Evolutionary conservation across 2,329 filamentous ascomycete genomes (phyloP).

Genomic region (Emergomyces pasteurianus): DNA sequence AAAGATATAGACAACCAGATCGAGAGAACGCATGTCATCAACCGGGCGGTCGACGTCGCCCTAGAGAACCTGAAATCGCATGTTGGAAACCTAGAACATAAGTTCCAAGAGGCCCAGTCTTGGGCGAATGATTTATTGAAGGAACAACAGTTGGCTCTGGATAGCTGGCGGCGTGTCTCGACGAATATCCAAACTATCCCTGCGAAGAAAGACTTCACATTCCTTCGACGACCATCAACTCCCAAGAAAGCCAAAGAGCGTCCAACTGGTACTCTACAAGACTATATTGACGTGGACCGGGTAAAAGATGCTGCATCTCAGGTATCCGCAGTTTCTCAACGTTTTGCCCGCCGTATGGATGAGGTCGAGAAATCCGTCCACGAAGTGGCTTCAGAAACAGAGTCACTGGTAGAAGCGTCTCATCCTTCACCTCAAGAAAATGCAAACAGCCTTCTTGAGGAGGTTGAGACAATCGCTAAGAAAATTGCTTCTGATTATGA

Average conservation of each 20-base stretch:
- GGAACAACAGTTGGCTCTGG: conserved; percentile 33
- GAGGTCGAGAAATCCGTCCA: conserved; percentile 50
- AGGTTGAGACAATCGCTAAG: conserved; percentile 73
- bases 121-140: conserved; percentile 35
- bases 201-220: conserved; percentile 32
- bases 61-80: conserved; percentile 56
- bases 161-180: conserved; percentile 31
- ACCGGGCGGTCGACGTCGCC: conserved; percentile 66
- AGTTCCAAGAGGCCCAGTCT: conserved; percentile 34
- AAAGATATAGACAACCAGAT: conserved; percentile 45
- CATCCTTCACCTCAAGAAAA: conserved; percentile 49
- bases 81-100: conserved; percentile 32
- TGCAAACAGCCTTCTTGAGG: conserved; percentile 58
- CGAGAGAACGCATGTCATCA: conserved; percentile 41
- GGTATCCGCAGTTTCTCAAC: conserved; percentile 45
- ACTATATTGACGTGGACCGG: conserved; percentile 63
- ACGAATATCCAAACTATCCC: conserved; percentile 29
- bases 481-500: conserved; percentile 83
- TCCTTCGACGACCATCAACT: conserved; percentile 28
- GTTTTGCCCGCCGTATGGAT: conserved; percentile 48
- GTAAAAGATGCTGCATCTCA: conserved; percentile 60
- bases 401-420: conserved; percentile 24
- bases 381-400: conserved; percentile 47
- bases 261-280: conserved; percentile 50
- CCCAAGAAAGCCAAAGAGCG: conserved; percentile 33